phyloP scores from a whole-genome alignment of 495 filamentous ascomycete genomes.

The Bryoglossum gracile region DNA sequence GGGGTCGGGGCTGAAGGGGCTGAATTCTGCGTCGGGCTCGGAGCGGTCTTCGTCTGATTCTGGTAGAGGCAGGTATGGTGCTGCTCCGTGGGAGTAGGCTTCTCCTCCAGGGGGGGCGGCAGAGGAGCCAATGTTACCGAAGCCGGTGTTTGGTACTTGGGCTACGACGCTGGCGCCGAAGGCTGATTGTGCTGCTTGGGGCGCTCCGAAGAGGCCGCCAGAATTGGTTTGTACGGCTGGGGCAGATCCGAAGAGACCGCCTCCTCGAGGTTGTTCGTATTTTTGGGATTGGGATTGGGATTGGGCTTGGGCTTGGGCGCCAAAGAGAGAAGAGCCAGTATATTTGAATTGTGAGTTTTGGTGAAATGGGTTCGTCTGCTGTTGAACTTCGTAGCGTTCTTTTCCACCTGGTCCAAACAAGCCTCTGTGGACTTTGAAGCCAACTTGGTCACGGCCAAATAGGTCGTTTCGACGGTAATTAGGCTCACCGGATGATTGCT shows the following conservation, averaged over 20 bases:
- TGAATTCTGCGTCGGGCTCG: not conserved
- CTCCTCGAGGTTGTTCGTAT: too few relatives aligned
- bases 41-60: not conserved
- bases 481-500: constrained; percentile 15
- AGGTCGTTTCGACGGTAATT: constrained; percentile 30
- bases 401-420: too few relatives aligned
- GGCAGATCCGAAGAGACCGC: not conserved
- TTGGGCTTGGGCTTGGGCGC: not conserved
- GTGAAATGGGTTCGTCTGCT: too few relatives aligned
- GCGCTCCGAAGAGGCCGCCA: too few relatives aligned
- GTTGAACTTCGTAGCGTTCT: too few relatives aligned
- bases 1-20: constrained; percentile 8
- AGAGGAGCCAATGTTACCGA: not conserved
- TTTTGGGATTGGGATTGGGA: too few relatives aligned
- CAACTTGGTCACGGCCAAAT: constrained; percentile 30
- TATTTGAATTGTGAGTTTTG: too few relatives aligned
- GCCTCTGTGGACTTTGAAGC: too few relatives aligned
- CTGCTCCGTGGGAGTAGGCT: not conserved
- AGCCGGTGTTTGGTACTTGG: not conserved
- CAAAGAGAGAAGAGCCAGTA: not conserved
- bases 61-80: not conserved
- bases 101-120: too few relatives aligned
- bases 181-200: not conserved
- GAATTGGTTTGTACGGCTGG: too few relatives aligned
- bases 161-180: not conserved